phyloP scores from a whole-genome alignment of 441 rosid species.

The Raphanus hybrid region DNA sequence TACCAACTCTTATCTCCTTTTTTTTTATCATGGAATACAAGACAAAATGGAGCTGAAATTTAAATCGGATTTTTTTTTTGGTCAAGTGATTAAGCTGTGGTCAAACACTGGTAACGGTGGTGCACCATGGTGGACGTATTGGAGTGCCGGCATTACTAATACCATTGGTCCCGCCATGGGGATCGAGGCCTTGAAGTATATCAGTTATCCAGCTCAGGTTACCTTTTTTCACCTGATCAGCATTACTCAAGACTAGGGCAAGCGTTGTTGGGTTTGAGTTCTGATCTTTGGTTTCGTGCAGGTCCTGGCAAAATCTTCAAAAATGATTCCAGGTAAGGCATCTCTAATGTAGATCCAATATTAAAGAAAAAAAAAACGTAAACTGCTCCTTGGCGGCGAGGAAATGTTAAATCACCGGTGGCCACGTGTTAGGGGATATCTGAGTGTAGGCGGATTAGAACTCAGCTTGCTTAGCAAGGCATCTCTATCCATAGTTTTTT shows the following conservation, averaged over 20 bases:
- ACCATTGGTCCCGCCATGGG: conserved; percentile 99
- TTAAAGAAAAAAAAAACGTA: no score
- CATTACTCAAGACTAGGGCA: background rate
- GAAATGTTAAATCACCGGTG: no score
- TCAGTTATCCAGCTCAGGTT: conserved; percentile 97
- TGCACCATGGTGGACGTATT: conserved; percentile 93
- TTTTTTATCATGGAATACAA: background rate
- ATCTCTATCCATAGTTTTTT: background rate
- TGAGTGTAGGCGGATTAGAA: no score
- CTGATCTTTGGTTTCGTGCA: conserved; percentile 43
- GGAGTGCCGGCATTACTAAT: conserved; percentile 98
- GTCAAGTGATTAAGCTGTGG: conserved; percentile 90
- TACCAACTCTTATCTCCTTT: background rate
- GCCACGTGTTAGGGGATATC: no score
- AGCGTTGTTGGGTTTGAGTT: background rate
- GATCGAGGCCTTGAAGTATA: conserved; percentile 92
- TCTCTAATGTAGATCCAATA: background rate
- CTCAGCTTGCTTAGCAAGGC: no score
- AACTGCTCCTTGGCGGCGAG: no score
- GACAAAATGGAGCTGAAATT: conserved; percentile 12
- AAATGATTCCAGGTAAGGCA: conserved; percentile 90
- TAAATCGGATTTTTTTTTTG: conserved; percentile 2
- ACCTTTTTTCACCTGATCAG: background rate
- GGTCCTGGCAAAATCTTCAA: conserved; percentile 95
- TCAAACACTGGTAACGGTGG: conserved; percentile 59